Evolutionary conservation across 1,284 basidiomycete species (phyloP).

Genomic region (Cyathus pygmaeus): DNA sequence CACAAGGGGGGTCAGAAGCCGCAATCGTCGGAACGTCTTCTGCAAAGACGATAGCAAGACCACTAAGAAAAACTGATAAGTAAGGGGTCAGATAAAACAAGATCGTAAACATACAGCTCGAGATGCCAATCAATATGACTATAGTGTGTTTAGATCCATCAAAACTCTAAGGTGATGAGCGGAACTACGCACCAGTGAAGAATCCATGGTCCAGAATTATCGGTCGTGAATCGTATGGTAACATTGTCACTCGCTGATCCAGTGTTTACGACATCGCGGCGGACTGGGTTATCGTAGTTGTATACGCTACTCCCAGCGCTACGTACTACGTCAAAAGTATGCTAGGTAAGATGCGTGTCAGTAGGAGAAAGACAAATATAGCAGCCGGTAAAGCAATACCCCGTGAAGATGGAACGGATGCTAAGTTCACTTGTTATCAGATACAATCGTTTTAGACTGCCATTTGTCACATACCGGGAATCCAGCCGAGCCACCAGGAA

Average conservation of each 20-base stretch:
- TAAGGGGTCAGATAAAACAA: not conserved
- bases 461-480: slow-evolving; percentile 39
- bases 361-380: not conserved
- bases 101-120: slow-evolving; percentile 12
- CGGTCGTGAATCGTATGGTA: slow-evolving; percentile 24
- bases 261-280: slow-evolving; percentile 49
- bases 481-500: slow-evolving; percentile 43
- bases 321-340: slow-evolving; percentile 26
- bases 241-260: slow-evolving; percentile 27
- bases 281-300: slow-evolving; percentile 50
- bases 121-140: slow-evolving; percentile 26
- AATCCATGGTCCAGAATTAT: slow-evolving; percentile 27
- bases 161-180: not conserved
- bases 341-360: not conserved
- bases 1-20: not conserved
- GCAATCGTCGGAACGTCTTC: not conserved
- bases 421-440: slow-evolving; percentile 12
- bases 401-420: slow-evolving; percentile 54
- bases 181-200: slow-evolving; percentile 15
- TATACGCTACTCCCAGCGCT: slow-evolving; percentile 37
- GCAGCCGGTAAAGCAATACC: slow-evolving; percentile 29
- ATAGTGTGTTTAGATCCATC: not conserved
- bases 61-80: not conserved
- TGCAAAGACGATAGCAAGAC: slow-evolving; percentile 3
- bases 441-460: too few relatives aligned